phyloP scores from a whole-genome alignment of 352 stramenopile genomes.

The Globisporangium irregulare region DNA sequence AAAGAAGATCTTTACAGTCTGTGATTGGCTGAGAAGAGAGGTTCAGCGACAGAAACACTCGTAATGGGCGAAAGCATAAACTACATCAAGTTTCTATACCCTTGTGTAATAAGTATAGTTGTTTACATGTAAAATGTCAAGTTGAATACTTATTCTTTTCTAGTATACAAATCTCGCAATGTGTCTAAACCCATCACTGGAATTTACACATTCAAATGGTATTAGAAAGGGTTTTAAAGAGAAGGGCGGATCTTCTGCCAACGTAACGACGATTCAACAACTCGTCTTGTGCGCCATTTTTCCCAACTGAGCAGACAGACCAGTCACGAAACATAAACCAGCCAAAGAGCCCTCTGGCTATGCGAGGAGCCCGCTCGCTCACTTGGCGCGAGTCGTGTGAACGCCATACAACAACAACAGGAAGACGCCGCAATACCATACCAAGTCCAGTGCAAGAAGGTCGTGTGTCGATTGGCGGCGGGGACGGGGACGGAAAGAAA shows the following conservation, averaged over 20 bases:
- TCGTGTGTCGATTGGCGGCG: not conserved
- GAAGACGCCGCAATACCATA: not conserved
- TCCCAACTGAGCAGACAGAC: not conserved
- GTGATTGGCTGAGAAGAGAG: not conserved
- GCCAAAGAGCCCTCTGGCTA: no score
- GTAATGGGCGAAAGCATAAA: not conserved
- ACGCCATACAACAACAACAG: slow-evolving; percentile 5
- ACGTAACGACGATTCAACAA: not conserved
- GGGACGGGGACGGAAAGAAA: not conserved
- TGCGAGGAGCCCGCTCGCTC: no score
- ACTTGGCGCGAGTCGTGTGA: not conserved
- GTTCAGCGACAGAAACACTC: not conserved
- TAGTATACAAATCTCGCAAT: no score
- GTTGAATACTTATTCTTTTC: no score
- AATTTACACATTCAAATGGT: not conserved
- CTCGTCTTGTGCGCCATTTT: not conserved
- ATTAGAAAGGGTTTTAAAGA: not conserved
- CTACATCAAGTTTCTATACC: not conserved
- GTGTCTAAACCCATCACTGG: no score
- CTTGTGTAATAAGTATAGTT: not conserved
- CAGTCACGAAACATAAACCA: not conserved
- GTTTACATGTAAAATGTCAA: no score
- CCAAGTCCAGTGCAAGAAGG: not conserved
- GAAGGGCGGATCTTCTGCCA: not conserved
- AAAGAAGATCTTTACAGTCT: not conserved